Evolutionary conservation across 2,329 filamentous ascomycete species (phyloP).

Genomic region (Fusarium sp.): DNA sequence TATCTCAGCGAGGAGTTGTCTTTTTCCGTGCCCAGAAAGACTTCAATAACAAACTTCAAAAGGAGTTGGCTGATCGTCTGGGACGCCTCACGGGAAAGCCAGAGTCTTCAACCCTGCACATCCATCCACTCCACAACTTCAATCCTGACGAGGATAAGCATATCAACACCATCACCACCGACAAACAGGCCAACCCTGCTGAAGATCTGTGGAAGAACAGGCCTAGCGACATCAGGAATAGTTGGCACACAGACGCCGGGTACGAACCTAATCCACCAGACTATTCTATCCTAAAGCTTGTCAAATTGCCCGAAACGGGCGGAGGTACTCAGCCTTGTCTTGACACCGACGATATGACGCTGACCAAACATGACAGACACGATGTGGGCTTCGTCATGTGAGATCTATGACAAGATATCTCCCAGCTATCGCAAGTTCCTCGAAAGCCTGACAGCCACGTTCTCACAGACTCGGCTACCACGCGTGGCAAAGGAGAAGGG

Average conservation of each 20-base stretch:
- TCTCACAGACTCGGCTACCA: not conserved
- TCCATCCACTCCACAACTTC: conserved; percentile 5
- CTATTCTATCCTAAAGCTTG: conserved; percentile 6
- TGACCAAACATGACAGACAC: not conserved
- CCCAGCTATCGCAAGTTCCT: conserved; percentile 1
- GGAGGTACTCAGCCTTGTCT: not conserved
- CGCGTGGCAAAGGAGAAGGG: conserved; percentile 3
- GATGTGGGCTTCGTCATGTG: conserved; percentile 3
- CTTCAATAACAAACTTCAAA: not conserved
- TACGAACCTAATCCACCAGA: conserved; percentile 9
- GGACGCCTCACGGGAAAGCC: not conserved
- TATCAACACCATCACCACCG: conserved; percentile 11
- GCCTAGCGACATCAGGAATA: conserved; percentile 11
- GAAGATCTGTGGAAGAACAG: conserved; percentile 13
- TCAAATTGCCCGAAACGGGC: not conserved
- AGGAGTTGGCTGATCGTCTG: not conserved
- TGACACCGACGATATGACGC: too few species aligned
- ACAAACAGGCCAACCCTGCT: conserved; percentile 1
- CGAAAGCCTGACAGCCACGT: conserved; percentile 1
- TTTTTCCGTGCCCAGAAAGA: conserved; percentile 5
- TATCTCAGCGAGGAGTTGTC: conserved; percentile 2
- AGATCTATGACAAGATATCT: conserved; percentile 8
- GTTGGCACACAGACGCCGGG: conserved; percentile 13
- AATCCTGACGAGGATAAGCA: conserved; percentile 7
- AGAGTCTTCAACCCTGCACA: conserved; percentile 2